These are phyloP conservation scores for Talaromyces trachyspermus DNA, from an alignment of 495 filamentous ascomycete species.

Conservation along the genomic window DNA sequence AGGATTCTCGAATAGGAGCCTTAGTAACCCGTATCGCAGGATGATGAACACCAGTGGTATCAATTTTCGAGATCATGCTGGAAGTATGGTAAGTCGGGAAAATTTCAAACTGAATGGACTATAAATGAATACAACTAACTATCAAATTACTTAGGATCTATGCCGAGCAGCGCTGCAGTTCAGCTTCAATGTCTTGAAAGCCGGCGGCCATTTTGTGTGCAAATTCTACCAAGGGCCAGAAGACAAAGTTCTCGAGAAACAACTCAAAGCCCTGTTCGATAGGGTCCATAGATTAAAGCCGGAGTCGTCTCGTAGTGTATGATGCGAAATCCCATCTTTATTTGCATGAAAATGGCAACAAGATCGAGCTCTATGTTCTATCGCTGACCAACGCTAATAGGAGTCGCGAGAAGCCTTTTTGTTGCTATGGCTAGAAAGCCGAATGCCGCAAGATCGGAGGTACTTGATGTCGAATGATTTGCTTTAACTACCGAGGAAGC, in stretches of 20 bases:
- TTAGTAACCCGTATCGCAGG: constrained; percentile 91
- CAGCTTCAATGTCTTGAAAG: constrained; percentile 71
- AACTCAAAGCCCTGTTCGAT: constrained; percentile 64
- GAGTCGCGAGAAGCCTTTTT: constrained; percentile 90
- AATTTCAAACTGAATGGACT: background rate
- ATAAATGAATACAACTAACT: background rate
- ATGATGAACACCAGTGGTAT: constrained; percentile 98
- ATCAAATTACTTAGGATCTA: constrained; percentile 57
- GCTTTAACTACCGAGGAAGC: background rate
- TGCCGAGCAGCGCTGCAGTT: constrained; percentile 80
- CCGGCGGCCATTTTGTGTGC: constrained; percentile 84
- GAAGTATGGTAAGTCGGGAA: constrained; percentile 89
- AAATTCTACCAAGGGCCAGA: constrained; percentile 94
- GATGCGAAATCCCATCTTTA: constrained; percentile 12
- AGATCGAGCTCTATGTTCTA: background rate
- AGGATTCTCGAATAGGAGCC: constrained; percentile 72
- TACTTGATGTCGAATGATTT: constrained; percentile 5
- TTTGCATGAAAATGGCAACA: background rate
- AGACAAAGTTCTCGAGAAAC: constrained; percentile 67
- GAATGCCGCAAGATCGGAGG: constrained; percentile 9
- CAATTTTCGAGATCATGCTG: constrained; percentile 76
- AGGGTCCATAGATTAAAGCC: constrained; percentile 84
- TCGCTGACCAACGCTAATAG: constrained; percentile 33
- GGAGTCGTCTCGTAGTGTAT: constrained; percentile 76
- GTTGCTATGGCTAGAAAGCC: constrained; percentile 56